Evolutionary conservation across 202 grass and related monocot genomes (phyloP), one percentile per base, ranked within the genome.

Genomic region (Saccharum hybrid): DNA sequence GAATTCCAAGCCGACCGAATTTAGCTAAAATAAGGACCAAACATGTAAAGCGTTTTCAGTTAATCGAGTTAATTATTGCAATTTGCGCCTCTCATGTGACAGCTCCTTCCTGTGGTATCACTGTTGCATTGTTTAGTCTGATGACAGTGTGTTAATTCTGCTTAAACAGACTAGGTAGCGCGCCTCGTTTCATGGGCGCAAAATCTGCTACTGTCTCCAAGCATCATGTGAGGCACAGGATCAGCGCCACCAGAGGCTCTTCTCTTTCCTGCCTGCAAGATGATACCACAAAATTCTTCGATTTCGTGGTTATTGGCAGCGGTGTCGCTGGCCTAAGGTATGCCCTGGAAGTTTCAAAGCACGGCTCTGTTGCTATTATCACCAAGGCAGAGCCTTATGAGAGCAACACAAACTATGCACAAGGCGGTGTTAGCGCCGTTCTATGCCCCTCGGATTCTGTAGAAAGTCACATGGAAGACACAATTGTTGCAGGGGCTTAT

Each of bases 351-450:
- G 95, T 98, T 71, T 93, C 95, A 14, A 87, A 94, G 82, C 56
- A 98, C 19, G 95, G 95, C 39, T 88, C 92, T 51, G 95, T 98
- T 33, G 95, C 95, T 75, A 69, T 98, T 78, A 91, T 98, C 73
- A 98, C 95, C 13, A 98, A 98, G 81, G 95, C 90, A 54, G 95
- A 98, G 77, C 95, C 95, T 73, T 83, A 93, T 19, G 95, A 98
- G 85, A 98, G 95, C 86, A 98, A 98, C 88, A 98, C 95, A 71
- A 94, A 91, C 70, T 98, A 98, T 26, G 95, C 95, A 68, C 95
- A 98, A 91, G 95, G 95, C 13, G 92, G 95, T 81, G 95, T 98
- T 54, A 98, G 95, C 71, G 95, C 95, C 14, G 95, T 98, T 81
- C 83, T 98, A 51, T 98, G 95, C 87, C 90, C 95, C 78, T 90